Evolutionary conservation across 352 stramenopile species (phyloP), one percentile per base, ranked within the genome.

Genomic region (Stephanocyclus meneghinianus): DNA sequence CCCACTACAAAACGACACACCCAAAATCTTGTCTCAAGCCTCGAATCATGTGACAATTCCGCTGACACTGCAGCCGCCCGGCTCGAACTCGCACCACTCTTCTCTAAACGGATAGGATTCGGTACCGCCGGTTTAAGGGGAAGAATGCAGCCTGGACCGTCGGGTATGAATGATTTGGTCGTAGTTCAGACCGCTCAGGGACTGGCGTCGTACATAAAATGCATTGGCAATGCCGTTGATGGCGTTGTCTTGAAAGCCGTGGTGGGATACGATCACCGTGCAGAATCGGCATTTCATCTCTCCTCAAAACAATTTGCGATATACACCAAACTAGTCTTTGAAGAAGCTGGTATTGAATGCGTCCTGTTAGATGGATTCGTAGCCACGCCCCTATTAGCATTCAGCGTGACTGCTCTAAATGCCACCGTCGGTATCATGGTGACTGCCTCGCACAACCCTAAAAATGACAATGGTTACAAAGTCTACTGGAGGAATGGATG

Each of bases 401-500:
- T 93, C 83, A 80, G 74, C 18, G 70, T 95, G 5, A 68, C 66
- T 7, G 79, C 81, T 50, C 29, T 88, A 1, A 73, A 78, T 56
- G 84, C 85, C 9, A 71, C 71, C 29, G 76, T 85, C 50, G 90
- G 89, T 18, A 87, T 93, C 32, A 93, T 93, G 88, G 80, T 94
- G 0, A 93, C 89, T 29, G 97, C 97, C 18, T 98, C 95, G 62
- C 97, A 99, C 87, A 99, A 99, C 91, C 97, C 97, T 7, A 98
- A 98, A 85, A 86, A 90, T 6, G 97, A 99, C 91, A 96, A 98
- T 87, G 97, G 97, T 45, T 99, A 98, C 91, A 99, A 99, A 83
- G 93, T 94, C 15, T 94, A 93, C 79, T 91, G 86, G 74, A 84
- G 55, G 13, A 80, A 93, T 83, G 97, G 94, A 48, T 96, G 94